Evolutionary conservation across 1,139 yeast species (phyloP), one percentile per base, ranked within the genome.

Genomic region (Nakaseomyces nivariensis): DNA sequence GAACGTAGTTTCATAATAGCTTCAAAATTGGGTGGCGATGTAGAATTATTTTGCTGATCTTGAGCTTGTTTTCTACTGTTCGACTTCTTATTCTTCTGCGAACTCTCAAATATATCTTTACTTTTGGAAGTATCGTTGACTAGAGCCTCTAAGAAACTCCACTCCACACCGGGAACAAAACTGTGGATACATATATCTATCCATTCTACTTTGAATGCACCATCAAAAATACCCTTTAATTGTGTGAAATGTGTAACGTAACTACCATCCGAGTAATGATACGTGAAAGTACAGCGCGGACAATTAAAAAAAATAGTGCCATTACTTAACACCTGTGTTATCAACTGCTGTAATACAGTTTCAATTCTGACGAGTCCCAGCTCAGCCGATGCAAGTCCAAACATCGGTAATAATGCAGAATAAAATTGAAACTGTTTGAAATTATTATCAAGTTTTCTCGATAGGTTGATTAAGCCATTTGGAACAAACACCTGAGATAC

Each of bases 151-250:
- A 69, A 51, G 3, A 70, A 62, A 17, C 64, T 69, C 70, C 75
- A 71, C 55, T 75, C 77, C 27, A 75, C 60, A n/a, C 76, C 76
- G 0, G 75, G 72, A 42, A 64, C 68, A 58, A 66, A 76, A 47
- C 66, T 76, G 52, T 63, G 70, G 29, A 78, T 72, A 48, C 75
- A 76, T 54, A 82, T 71, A 59, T 85, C 95, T 48, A 85, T 65
- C 81, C 85, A 82, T 58, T 85, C 94, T 36, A 87, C 76, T 54
- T 78, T 75, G 54, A 85, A 71, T 50, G 75, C 78, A 40, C 82
- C 70, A 59, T 79, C 81, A 71, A 86, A 77, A 17, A 79, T 69
- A 7, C 84, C 75, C 56, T 79, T 79, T 26, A 81, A 65, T 8
- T 77, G 76, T 0, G 90, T 86, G 46, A 72, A 70, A 45, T 81